phyloP scores from a whole-genome alignment of 352 stramenopile species.

The Pythium coloratum region DNA sequence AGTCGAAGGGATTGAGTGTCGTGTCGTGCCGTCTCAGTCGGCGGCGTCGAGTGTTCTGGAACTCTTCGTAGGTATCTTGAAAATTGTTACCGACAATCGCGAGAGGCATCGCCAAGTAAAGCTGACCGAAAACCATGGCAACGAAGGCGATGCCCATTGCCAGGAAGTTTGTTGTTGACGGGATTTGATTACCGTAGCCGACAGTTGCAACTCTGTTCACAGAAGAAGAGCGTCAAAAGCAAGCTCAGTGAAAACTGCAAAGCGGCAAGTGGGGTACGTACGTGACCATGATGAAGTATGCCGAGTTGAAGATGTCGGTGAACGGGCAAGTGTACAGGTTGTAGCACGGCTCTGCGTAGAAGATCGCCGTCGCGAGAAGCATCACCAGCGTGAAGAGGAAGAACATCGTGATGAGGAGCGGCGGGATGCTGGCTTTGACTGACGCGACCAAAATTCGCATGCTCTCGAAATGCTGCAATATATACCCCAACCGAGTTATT shows the following conservation, averaged over 20 bases:
- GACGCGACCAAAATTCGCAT: conserved; percentile 59
- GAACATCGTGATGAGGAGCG: conserved; percentile 66
- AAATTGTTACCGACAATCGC: conserved; percentile 82
- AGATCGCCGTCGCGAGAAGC: conserved; percentile 70
- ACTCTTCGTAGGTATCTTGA: conserved; percentile 57
- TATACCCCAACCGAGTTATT: conserved; percentile 46
- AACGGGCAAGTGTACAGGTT: conserved; percentile 76
- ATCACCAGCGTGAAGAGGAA: conserved; percentile 80
- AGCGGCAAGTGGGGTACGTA: conserved; percentile 30
- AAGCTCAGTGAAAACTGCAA: background rate
- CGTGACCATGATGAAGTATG: conserved; percentile 86
- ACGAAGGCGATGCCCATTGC: conserved; percentile 51
- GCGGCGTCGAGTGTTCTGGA: conserved; percentile 54
- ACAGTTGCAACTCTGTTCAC: conserved; percentile 63
- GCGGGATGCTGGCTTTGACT: conserved; percentile 54
- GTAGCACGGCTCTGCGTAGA: conserved; percentile 77
- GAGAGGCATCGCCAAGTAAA: conserved; percentile 82
- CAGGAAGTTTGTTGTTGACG: conserved; percentile 52
- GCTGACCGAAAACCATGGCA: conserved; percentile 74
- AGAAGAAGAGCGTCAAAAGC: conserved; percentile 3
- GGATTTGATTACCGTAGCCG: conserved; percentile 70
- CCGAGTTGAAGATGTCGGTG: conserved; percentile 83
- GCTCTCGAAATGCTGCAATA: conserved; percentile 58
- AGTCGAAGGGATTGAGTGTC: conserved; percentile 58
- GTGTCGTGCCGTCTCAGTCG: conserved; percentile 49